A percentile compares a stretch with the other conserved stretches of the same genome.
Conservation (phyloP, 2,329 filamentous ascomycete genomes). For the Diplodia sapinea region DNA sequence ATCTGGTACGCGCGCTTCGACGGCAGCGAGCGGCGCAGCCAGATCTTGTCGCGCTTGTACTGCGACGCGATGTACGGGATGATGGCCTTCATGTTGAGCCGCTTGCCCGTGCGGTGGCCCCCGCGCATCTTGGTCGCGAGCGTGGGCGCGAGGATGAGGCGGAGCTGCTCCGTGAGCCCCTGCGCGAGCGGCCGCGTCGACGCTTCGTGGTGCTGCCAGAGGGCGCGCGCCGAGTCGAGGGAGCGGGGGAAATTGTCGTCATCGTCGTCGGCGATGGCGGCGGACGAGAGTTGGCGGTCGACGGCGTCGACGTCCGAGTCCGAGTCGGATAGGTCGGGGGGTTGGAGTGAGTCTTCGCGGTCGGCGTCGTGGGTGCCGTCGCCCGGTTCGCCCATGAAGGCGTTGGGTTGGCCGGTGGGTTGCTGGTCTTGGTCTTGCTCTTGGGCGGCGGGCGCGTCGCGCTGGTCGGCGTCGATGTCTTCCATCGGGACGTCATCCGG, state of each 20-base stretch:
- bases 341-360: conserved; percentile 48
- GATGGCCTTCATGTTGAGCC: conserved; percentile 98
- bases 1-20: conserved; percentile 97
- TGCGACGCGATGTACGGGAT: conserved; percentile 98
- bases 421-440: conserved; percentile 37
- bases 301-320: conserved; percentile 51
- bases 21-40: conserved; percentile 92
- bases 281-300: conserved; percentile 61
- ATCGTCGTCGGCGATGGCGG: background rate
- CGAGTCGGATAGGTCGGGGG: conserved; percentile 45
- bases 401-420: conserved; percentile 47
- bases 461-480: conserved; percentile 47
- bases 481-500: conserved; percentile 55
- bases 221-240: conserved; percentile 66
- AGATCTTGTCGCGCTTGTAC: conserved; percentile 99
- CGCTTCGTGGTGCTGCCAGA: conserved; percentile 86
- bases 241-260: conserved; percentile 41
- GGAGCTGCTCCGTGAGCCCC: conserved; percentile 89
- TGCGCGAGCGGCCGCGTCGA: conserved; percentile 86
- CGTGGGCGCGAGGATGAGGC: conserved; percentile 92
- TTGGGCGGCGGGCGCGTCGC: conserved; percentile 36
- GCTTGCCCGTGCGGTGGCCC: conserved; percentile 95
- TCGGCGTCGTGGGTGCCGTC: conserved; percentile 36
- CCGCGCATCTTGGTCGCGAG: conserved; percentile 95
- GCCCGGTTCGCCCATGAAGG: conserved; percentile 55